Base-by-base conservation (phyloP, 2,329 filamentous ascomycete species). In the Leptographium lundbergii region DNA sequence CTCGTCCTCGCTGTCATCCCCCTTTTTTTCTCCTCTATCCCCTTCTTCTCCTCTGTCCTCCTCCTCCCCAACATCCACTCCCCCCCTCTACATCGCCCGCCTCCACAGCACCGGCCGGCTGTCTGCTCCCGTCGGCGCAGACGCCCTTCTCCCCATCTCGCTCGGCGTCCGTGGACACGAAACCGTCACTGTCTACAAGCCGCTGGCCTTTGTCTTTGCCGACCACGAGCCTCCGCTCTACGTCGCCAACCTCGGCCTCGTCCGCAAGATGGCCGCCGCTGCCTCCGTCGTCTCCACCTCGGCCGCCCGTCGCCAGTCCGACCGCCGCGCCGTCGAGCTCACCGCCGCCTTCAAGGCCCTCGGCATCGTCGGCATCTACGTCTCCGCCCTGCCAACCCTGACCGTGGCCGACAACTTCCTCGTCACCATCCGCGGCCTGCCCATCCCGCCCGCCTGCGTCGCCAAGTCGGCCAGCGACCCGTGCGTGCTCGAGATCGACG, bases 261-360 rank as follows among this genome's bases (percentile, higher is more conserved):
- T 95, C 4, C 87, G 81, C 2, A 96, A 96, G 71, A 95, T 97
- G 88, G 90, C 90, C 0, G 92, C 91, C 0, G 84, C 86, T 0
- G 91, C 89, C 1, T 91, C 90, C 0, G 79, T 96, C 9, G 74
- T 86, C 1, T 77, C 76, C 45, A 85, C 76, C n/a, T 77, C 80
- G 32, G 79, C 78, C 39, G 69, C 85, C 51, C 68, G 64, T 53
- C 68, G 64, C 42, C 27, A 50, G 7, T 74, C 78, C 9, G 85
- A 82, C 59, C 83, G 84, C 0, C 75, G 82, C 19, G 72, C 83
- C 19, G 72, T 94, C 24, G 72, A 82, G 9, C 72, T 95, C 14
- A 82, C 84, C 65, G 81, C 87, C 1, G 81, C 79, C 17, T 69
- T 96, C 50, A 96, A 95, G 69, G 91, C 91, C 0, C 73, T 96